Evolutionary conservation across 495 filamentous ascomycete genomes (phyloP).

Genomic region (Hyaloscypha hepaticicola): DNA sequence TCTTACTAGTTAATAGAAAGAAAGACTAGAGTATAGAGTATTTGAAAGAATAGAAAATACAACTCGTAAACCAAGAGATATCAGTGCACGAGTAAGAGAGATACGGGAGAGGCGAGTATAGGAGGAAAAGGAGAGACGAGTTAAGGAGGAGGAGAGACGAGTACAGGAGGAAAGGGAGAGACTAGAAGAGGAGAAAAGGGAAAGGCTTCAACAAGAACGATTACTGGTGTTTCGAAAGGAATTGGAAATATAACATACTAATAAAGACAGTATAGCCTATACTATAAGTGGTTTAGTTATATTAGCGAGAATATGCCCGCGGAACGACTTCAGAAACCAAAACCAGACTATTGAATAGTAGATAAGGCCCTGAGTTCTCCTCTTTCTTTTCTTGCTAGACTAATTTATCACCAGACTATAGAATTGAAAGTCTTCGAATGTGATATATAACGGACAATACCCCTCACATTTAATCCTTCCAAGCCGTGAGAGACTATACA

Average conservation of each 20-base stretch:
- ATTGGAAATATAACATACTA: conserved; percentile 1
- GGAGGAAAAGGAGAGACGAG: background rate
- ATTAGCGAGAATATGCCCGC: background rate
- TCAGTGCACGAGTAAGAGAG: no score
- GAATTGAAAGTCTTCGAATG: background rate
- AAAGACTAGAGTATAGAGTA: no score
- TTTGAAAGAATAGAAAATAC: no score
- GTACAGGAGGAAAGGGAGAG: background rate
- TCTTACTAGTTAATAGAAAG: no score
- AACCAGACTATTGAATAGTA: background rate
- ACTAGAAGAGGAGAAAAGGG: background rate
- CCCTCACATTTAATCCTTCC: background rate
- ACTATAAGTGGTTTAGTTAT: background rate
- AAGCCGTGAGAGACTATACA: background rate
- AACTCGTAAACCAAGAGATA: no score
- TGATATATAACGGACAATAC: background rate
- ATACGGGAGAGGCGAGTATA: no score
- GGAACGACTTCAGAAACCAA: background rate
- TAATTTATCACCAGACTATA: conserved; percentile 1
- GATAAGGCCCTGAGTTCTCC: background rate
- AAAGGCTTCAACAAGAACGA: background rate
- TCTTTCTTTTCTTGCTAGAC: background rate
- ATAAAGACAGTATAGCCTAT: background rate
- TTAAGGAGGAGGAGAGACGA: background rate
- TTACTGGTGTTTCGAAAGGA: background rate